Conservation (phyloP, 352 stramenopile species). For the Phytophthora boehmeriae region DNA sequence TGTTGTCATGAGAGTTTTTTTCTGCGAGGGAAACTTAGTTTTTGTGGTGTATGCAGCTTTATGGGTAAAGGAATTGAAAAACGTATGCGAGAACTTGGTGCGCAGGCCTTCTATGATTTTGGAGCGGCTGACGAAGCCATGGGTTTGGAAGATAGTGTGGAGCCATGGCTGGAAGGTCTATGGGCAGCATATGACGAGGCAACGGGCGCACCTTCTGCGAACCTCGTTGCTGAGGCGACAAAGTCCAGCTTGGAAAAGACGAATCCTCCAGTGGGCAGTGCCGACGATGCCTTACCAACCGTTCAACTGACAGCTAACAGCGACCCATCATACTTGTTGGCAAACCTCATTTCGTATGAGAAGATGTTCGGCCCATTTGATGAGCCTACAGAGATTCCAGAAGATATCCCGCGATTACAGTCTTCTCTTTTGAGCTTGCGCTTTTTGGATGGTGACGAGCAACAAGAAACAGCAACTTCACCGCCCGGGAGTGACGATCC, state of each 20-base stretch:
- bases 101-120: conserved; percentile 72
- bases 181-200: conserved; percentile 59
- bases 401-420: conserved; percentile 65
- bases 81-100: conserved; percentile 89
- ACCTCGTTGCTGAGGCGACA: conserved; percentile 13
- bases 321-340: conserved; percentile 37
- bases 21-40: no score
- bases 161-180: conserved; percentile 87
- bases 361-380: conserved; percentile 58
- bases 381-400: conserved; percentile 37
- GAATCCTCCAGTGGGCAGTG: neutral
- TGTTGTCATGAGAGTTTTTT: no score
- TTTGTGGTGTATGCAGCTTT: conserved; percentile 45
- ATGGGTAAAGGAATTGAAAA: conserved; percentile 91
- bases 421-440: conserved; percentile 51
- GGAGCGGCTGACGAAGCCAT: conserved; percentile 93
- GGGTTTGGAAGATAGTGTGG: conserved; percentile 94
- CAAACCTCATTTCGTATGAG: conserved; percentile 58
- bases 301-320: neutral
- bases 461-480: conserved; percentile 3
- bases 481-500: conserved; percentile 2
- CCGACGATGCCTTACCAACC: neutral
- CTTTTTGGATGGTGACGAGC: conserved; percentile 37
- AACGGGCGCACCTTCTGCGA: conserved; percentile 8
- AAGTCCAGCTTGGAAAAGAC: conserved; percentile 29